Evolutionary conservation across 1,139 yeast genomes (phyloP).

Genomic region (Yamadazyma taylorii): DNA sequence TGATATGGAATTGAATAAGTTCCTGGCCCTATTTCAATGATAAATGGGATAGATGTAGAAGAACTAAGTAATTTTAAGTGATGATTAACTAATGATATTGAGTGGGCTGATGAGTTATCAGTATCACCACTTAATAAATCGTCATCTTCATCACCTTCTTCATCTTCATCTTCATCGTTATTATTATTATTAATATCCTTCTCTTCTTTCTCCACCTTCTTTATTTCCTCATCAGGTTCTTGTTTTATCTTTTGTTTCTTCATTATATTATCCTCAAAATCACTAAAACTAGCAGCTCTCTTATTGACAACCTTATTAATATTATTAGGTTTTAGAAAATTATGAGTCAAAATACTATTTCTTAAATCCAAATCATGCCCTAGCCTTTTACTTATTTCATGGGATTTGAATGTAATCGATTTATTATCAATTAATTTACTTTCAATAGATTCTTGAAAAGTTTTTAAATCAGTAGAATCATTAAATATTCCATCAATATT

Average conservation of each 20-base stretch:
- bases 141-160: conserved; percentile 6
- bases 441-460: conserved; percentile 30
- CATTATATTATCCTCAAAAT: conserved; percentile 22
- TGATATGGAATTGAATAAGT: conserved; percentile 42
- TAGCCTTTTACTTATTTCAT: conserved; percentile 51
- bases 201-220: no score
- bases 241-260: conserved; percentile 44
- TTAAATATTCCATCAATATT: conserved; percentile 37
- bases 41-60: conserved; percentile 44
- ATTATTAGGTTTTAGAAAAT: conserved; percentile 31
- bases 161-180: conserved; percentile 13
- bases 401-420: conserved; percentile 48
- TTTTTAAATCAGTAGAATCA: conserved; percentile 40
- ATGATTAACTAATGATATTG: conserved; percentile 33
- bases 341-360: conserved; percentile 47
- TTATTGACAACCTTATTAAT: conserved; percentile 19
- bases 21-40: conserved; percentile 45
- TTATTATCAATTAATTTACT: conserved; percentile 39
- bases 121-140: conserved; percentile 13
- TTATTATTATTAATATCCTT: no score
- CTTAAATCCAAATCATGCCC: conserved; percentile 47
- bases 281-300: conserved; percentile 25
- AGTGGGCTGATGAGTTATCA: conserved; percentile 20
- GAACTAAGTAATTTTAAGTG: conserved; percentile 56
- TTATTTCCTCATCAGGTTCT: conserved; percentile 19